Evolutionary conservation across 164 flowering plant species (phyloP), one percentile per base, ranked within the genome.

Genomic region (Vitis amurensis): DNA sequence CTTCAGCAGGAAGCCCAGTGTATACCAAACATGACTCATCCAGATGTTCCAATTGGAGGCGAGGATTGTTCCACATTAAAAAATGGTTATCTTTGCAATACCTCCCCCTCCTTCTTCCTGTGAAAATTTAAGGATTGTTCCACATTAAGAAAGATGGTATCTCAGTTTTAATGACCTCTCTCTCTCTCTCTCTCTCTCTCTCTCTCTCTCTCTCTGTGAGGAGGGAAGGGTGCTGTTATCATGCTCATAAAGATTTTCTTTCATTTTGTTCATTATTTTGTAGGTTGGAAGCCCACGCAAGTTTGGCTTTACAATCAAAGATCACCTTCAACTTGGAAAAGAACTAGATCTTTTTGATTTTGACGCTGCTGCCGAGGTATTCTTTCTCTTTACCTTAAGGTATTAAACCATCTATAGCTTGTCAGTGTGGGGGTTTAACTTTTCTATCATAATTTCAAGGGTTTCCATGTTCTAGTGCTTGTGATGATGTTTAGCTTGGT

Each of bases 351-450:
- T 94, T 61, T 80, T 94, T 76, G 97, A 94, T 69, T 94, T 94
- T 81, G 99, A 94, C 83, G 87, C 95, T 55, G 97, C 97, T 73
- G 81, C 97, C 16, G 94, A 92, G 95, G 98, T 94, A 89, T 70
- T 55, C 47, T 69, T 30, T 71, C 50, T 74, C 60, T 68, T 61
- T 53, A 31, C 1, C 16, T 15, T 66, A 19, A 72, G 70, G 74
- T 53, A 63, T 67, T 55, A 44, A 27, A 61, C 56, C 67, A 70
- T 14, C 10, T 50, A 15, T 68, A 4, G 7, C 19, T 17, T 58
- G 12, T 58, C 61, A 49, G n/a, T 16, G 15, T 68, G 53, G 27
- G 1, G 59, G 48, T 56, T 17, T 50, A 11, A 63, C n/a, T 11
- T 48, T 15, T 63, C 10, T 10, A 15, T 49, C 19, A 8, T 47